phyloP scores from a whole-genome alignment of 1,139 yeast genomes.

The Kodamaea ohmeri region DNA sequence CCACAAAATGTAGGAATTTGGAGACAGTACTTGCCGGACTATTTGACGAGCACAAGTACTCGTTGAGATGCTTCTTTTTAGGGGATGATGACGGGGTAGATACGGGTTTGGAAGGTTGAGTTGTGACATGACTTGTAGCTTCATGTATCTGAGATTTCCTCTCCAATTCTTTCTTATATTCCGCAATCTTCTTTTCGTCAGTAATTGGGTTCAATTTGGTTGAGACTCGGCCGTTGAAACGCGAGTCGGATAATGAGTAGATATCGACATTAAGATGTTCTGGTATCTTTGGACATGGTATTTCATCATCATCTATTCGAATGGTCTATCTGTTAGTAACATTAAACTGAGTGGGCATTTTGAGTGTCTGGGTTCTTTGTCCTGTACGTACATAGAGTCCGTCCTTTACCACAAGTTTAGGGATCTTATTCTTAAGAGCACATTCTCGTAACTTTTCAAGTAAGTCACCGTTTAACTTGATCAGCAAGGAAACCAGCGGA shows the following conservation, averaged over 20 bases:
- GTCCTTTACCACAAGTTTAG: conserved; percentile 37
- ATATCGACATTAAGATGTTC: conserved; percentile 40
- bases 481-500: conserved; percentile 23
- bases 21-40: conserved; percentile 13
- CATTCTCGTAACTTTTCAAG: conserved; percentile 22
- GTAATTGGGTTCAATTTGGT: conserved; percentile 34
- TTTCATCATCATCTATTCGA: conserved; percentile 28
- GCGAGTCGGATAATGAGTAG: conserved; percentile 22
- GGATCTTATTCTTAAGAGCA: conserved; percentile 17
- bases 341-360: background rate
- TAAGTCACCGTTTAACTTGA: conserved; percentile 29
- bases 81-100: conserved; percentile 4
- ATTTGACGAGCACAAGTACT: conserved; percentile 7
- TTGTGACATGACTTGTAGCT: too few relatives aligned
- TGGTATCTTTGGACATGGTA: conserved; percentile 35
- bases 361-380: background rate
- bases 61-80: conserved; percentile 6
- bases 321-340: conserved; percentile 24
- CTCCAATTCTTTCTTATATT: conserved; percentile 17
- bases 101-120: background rate
- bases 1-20: conserved; percentile 35
- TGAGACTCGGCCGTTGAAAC: conserved; percentile 32
- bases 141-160: conserved; percentile 4
- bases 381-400: conserved; percentile 31
- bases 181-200: conserved; percentile 30